Base-by-base conservation (phyloP, 208 protist species). In the Crithidia mellificae region DNA sequence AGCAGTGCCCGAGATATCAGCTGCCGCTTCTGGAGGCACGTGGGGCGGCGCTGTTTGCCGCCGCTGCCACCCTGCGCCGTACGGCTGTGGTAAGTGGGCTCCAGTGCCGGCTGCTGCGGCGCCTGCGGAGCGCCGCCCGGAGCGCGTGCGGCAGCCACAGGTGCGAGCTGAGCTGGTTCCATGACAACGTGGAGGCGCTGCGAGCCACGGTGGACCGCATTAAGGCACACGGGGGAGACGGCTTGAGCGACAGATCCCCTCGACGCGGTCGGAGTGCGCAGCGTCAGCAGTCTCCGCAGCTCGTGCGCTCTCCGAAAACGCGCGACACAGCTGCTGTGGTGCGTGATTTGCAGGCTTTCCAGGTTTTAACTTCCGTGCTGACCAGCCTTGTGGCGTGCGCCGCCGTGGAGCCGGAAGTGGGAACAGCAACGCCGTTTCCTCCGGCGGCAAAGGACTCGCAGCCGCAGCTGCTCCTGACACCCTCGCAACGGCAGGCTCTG, bases 61-160 rank as follows among this genome's bases (percentile, higher is more conserved):
- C 80, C n/a, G 80, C 84, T 17, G 46, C 72, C 0, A 32, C 44
- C 30, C 61, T 90, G 29, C 56, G 65, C 0, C 68, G 74, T 15
- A 24, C 73, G 7, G 66, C 84, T 14, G 80, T 68, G 27, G 84
- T 89, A 36, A 74, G 74, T 64, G 87, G 77, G 9, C 58, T 93
- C 61, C 87, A 90, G 62, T 88, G 82, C 70, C 82, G 80, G 6
- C 75, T 93, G 39, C 61, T 92, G 46, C 56, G 63, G 4, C 44
- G 63, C 2, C 81, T 84, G 29, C 19, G 63, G 20, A 76, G 63
- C 32, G 70, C 63, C 12, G 62, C 63, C 2, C 36, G 53, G 30
- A 63, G 46, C 52, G 38, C 67, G 5, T 51, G 46, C 20, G 9
- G 71, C 68, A 20, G 20, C 20, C 6, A 70, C 68, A 20, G 62